These are phyloP conservation scores for Corinectria fuckeliana DNA, from an alignment of 2,329 filamentous ascomycete genomes.

Conservation along the genomic window DNA sequence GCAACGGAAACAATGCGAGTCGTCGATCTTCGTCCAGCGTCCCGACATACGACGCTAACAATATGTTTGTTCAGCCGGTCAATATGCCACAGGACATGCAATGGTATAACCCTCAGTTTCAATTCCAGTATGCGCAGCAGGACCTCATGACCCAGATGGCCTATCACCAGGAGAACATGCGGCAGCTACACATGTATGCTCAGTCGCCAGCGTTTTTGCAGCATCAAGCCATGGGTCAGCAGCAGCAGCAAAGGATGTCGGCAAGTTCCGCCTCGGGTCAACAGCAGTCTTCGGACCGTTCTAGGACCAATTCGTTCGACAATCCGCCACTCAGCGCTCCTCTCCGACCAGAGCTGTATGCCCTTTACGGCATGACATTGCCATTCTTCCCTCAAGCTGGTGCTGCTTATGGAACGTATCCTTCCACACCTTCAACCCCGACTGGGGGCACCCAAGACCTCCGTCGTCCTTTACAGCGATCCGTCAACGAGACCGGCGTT, in stretches of 20 bases:
- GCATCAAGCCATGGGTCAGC: conserved; percentile 46
- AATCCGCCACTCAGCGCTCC: conserved; percentile 66
- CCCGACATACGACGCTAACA: conserved; percentile 55
- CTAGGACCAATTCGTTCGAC: conserved; percentile 69
- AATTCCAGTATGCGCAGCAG: conserved; percentile 50
- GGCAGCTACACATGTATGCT: conserved; percentile 45
- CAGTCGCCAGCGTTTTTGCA: conserved; percentile 44
- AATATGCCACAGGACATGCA: conserved; percentile 55
- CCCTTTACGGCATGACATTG: conserved; percentile 53
- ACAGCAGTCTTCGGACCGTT: conserved; percentile 52
- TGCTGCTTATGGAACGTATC: conserved; percentile 58
- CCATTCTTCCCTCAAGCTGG: conserved; percentile 55
- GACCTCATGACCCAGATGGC: conserved; percentile 52
- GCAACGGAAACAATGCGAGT: conserved; percentile 46
- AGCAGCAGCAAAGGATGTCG: conserved; percentile 41
- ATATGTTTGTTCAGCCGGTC: conserved; percentile 53
- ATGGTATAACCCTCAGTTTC: conserved; percentile 54
- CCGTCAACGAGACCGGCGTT: conserved; percentile 56
- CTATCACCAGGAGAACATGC: conserved; percentile 46
- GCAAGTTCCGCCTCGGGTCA: conserved; percentile 35
- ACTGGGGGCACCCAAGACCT: conserved; percentile 56
- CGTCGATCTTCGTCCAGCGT: conserved; percentile 61
- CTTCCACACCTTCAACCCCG: conserved; percentile 57
- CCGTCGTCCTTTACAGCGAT: conserved; percentile 63
- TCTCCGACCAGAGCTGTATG: conserved; percentile 62